Evolutionary conservation across 2,329 filamentous ascomycete species (phyloP).

Genomic region (Exophiala calicioides): DNA sequence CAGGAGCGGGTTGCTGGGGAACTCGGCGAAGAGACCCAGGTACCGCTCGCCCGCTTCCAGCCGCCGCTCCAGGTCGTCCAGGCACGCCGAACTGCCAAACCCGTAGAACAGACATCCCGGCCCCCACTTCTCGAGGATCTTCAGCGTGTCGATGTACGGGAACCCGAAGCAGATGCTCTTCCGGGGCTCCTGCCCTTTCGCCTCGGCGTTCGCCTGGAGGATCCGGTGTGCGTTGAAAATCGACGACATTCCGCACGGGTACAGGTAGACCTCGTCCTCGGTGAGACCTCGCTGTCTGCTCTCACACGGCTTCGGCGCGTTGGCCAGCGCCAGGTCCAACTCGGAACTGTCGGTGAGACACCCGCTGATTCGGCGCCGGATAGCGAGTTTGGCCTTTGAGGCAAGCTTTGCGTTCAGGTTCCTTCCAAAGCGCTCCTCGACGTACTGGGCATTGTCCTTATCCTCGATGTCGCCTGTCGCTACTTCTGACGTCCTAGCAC

Average conservation of each 20-base stretch:
- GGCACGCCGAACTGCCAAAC: conserved; percentile 70
- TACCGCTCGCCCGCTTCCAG: conserved; percentile 73
- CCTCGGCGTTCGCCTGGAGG: conserved; percentile 65
- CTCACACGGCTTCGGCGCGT: conserved; percentile 35
- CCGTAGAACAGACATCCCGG: conserved; percentile 89
- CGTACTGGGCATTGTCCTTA: conserved; percentile 73
- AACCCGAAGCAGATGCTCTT: conserved; percentile 95
- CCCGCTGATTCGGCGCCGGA: conserved; percentile 83
- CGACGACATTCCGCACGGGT: conserved; percentile 88
- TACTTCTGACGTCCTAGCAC: conserved; percentile 21
- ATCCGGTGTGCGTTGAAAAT: conserved; percentile 86
- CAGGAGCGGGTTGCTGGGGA: conserved; percentile 88
- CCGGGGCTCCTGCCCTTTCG: conserved; percentile 37
- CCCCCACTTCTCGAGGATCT: conserved; percentile 92
- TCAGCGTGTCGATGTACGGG: conserved; percentile 94
- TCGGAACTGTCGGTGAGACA: conserved; percentile 74
- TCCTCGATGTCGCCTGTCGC: conserved; percentile 40
- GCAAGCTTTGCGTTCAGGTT: conserved; percentile 82
- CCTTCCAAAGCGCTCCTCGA: conserved; percentile 91
- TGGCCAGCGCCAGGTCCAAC: conserved; percentile 59
- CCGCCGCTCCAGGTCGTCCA: conserved; percentile 78
- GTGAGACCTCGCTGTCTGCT: conserved; percentile 61
- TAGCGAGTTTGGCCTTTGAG: conserved; percentile 79
- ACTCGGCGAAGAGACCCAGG: conserved; percentile 88
- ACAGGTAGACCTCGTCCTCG: conserved; percentile 86